These are phyloP conservation scores for Conticribra guillardii DNA, from an alignment of 108 stramenopile genomes.

Conservation along the genomic window DNA sequence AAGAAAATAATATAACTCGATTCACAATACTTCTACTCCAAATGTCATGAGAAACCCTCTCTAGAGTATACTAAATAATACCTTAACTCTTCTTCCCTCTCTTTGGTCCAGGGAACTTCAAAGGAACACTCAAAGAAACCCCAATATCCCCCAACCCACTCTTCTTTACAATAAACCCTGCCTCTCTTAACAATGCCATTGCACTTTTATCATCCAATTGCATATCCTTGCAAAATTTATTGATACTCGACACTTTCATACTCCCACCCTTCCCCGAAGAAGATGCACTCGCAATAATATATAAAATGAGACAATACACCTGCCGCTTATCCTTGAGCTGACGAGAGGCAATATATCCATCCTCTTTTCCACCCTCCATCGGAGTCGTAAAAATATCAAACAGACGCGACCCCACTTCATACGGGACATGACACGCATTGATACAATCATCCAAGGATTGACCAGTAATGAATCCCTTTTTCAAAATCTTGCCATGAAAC, in stretches of 20 bases:
- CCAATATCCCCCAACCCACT: slow-evolving; percentile 40
- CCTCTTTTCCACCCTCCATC: slow-evolving; percentile 31
- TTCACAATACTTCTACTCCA: no score
- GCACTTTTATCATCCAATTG: slow-evolving; percentile 64
- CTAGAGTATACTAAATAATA: no score
- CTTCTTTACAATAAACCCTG: slow-evolving; percentile 73
- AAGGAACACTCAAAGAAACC: slow-evolving; percentile 66
- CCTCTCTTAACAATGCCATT: slow-evolving; percentile 59
- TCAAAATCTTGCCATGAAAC: slow-evolving; percentile 56
- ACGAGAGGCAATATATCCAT: slow-evolving; percentile 56
- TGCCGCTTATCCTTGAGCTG: slow-evolving; percentile 63
- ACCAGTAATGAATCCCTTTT: slow-evolving; percentile 44
- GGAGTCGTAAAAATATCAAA: slow-evolving; percentile 69
- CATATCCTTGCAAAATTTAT: slow-evolving; percentile 64
- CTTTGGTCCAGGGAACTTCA: slow-evolving; percentile 71
- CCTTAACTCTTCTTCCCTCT: slow-evolving; percentile 37
- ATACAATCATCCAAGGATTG: slow-evolving; percentile 45
- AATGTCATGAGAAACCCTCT: no score
- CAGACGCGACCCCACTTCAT: slow-evolving; percentile 56
- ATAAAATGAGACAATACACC: slow-evolving; percentile 69
- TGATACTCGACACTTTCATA: slow-evolving; percentile 65
- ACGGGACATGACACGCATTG: slow-evolving; percentile 55
- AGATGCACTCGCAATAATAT: slow-evolving; percentile 62
- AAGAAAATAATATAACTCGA: no score
- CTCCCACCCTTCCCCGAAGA: slow-evolving; percentile 44